Conservation (phyloP, 495 filamentous ascomycete genomes). For the Trichoderma asperelloides region DNA sequence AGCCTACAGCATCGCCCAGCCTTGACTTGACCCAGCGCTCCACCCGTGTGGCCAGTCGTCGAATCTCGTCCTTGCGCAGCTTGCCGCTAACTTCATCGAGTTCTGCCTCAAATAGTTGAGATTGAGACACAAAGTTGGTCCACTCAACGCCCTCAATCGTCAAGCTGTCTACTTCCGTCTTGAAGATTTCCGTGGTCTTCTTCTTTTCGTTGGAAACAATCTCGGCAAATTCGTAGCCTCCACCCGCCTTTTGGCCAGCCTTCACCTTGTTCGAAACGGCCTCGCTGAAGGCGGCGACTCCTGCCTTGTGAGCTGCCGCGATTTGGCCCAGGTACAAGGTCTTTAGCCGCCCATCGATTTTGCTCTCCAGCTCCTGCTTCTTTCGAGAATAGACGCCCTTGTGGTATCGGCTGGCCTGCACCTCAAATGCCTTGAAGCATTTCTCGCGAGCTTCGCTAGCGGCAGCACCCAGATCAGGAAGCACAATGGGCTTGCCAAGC, state of each 20-base stretch:
- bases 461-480: constrained; percentile 65
- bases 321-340: constrained; percentile 80
- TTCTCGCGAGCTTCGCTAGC: constrained; percentile 67
- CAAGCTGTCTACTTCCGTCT: constrained; percentile 62
- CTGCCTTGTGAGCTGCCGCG: constrained; percentile 75
- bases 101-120: constrained; percentile 59
- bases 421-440: constrained; percentile 74
- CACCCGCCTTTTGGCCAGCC: constrained; percentile 80
- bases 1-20: constrained; percentile 74
- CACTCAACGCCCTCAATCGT: constrained; percentile 69
- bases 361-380: constrained; percentile 70
- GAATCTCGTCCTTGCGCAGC: constrained; percentile 89
- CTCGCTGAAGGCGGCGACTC: constrained; percentile 80
- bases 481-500: constrained; percentile 58
- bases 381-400: constrained; percentile 88
- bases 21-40: constrained; percentile 89
- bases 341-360: constrained; percentile 80
- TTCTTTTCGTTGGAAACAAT: constrained; percentile 81
- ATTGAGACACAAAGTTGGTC: constrained; percentile 58
- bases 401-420: constrained; percentile 86
- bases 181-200: constrained; percentile 64
- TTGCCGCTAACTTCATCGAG: constrained; percentile 75
- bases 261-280: constrained; percentile 72
- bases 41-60: constrained; percentile 76
- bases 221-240: constrained; percentile 84